A percentile compares a stretch with the other conserved stretches of the same genome.
phyloP scores from a whole-genome alignment of 305 asterid genomes.

The Fraxinus baroniana region DNA sequence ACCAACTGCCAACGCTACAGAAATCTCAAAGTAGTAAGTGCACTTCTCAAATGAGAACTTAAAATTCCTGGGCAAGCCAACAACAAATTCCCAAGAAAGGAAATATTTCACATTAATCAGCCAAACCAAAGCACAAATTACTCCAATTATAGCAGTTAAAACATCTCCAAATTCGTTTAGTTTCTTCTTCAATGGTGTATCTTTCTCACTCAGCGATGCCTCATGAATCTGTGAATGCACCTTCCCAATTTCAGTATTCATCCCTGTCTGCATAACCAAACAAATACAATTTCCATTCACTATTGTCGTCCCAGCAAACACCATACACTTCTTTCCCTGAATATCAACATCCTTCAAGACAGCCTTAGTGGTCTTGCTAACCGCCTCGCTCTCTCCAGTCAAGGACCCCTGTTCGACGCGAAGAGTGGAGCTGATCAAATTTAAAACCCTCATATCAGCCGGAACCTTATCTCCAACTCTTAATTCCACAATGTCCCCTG shows the following conservation, averaged over 20 bases:
- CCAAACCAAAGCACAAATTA: conserved; percentile 85
- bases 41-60: conserved; percentile 98
- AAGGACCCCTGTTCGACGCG: conserved; percentile 89
- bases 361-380: conserved; percentile 76
- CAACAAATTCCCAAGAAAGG: conserved; percentile 85
- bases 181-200: conserved; percentile 97
- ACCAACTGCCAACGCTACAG: conserved; percentile 98
- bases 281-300: conserved; percentile 89
- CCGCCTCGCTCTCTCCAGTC: conserved; percentile 98
- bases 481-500: conserved; percentile 92
- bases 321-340: conserved; percentile 95
- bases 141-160: conserved; percentile 83
- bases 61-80: conserved; percentile 96
- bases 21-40: conserved; percentile 97
- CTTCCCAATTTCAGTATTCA: conserved; percentile 88
- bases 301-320: conserved; percentile 97
- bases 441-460: conserved; percentile 91
- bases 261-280: conserved; percentile 85
- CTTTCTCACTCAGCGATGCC: conserved; percentile 84
- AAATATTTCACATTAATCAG: conserved; percentile 89
- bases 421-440: conserved; percentile 82
- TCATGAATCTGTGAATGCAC: conserved; percentile 95
- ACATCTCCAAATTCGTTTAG: conserved; percentile 93
- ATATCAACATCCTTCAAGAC: conserved; percentile 82
- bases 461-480: conserved; percentile 95